Conservation (phyloP, 139 green algal species). For the Chlorella vulgaris region DNA sequence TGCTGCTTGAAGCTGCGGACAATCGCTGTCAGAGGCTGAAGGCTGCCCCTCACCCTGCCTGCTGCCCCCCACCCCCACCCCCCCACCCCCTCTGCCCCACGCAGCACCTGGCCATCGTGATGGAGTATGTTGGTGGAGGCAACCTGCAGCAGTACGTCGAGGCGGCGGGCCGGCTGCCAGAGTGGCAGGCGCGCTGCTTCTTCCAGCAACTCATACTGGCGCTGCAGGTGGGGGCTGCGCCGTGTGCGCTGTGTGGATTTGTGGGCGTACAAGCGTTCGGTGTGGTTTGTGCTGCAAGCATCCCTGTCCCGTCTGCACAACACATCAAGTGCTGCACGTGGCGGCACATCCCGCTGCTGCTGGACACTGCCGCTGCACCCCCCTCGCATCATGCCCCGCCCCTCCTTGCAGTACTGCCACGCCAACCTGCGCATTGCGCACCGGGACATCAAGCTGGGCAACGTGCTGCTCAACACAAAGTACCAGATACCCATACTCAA, state of each 20-base stretch:
- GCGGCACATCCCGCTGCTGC: not conserved
- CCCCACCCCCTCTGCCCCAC: not conserved
- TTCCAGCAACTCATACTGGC: slow-evolving; percentile 68
- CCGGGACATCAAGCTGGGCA: slow-evolving; percentile 74
- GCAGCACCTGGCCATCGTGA: slow-evolving; percentile 62
- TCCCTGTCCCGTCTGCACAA: too few relatives aligned
- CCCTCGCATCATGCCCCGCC: not conserved
- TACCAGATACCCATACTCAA: slow-evolving; percentile 64
- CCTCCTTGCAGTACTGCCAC: slow-evolving; percentile 57
- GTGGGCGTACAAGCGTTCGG: too few relatives aligned
- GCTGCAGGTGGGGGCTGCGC: slow-evolving; percentile 7
- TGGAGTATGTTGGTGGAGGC: slow-evolving; percentile 75
- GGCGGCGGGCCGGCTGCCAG: slow-evolving; percentile 30
- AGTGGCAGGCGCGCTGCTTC: slow-evolving; percentile 65
- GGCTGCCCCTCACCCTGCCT: not conserved
- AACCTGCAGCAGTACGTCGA: slow-evolving; percentile 59
- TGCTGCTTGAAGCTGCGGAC: too few relatives aligned
- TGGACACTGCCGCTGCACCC: not conserved
- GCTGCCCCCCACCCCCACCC: not conserved
- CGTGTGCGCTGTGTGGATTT: too few relatives aligned
- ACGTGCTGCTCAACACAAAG: slow-evolving; percentile 62
- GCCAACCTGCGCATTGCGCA: slow-evolving; percentile 58
- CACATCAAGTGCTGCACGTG: not conserved
- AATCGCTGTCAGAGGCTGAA: too few relatives aligned
- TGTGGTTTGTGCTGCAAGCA: too few relatives aligned